These are phyloP conservation scores for Verticillium zaregamsianum DNA, from an alignment of 2,329 filamentous ascomycete genomes.

Conservation along the genomic window DNA sequence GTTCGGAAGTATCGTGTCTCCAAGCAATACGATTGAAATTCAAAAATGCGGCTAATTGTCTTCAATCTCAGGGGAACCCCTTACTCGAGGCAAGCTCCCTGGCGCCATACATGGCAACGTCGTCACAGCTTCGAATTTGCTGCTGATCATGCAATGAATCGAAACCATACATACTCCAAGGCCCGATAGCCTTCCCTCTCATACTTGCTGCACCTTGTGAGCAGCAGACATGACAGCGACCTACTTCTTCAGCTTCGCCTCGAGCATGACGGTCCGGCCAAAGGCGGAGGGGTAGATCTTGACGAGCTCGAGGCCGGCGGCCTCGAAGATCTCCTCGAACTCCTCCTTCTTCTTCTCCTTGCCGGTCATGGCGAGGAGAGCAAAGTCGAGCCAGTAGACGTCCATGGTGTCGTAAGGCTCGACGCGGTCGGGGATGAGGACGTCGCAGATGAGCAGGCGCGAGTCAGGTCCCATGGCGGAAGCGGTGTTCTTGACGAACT, in stretches of 20 bases:
- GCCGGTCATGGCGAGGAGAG: conserved; percentile 28
- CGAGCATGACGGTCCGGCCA: not conserved
- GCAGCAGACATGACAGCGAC: not conserved
- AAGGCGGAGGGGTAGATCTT: not conserved
- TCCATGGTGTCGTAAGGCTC: conserved; percentile 24
- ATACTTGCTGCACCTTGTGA: too few species aligned
- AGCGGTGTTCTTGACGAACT: conserved; percentile 21
- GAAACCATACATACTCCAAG: too few species aligned
- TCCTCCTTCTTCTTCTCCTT: conserved; percentile 25
- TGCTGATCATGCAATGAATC: too few species aligned
- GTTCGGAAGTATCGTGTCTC: too few species aligned
- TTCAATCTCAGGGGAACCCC: too few species aligned
- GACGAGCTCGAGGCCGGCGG: conserved; percentile 24
- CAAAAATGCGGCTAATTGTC: too few species aligned
- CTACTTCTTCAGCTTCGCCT: conserved; percentile 1
- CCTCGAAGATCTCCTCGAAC: conserved; percentile 22
- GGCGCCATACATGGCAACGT: too few species aligned
- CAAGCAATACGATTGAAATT: too few species aligned
- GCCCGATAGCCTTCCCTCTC: too few species aligned
- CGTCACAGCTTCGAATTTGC: too few species aligned
- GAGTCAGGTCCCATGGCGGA: conserved; percentile 22
- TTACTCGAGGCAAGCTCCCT: too few species aligned
- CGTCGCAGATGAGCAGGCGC: conserved; percentile 25
- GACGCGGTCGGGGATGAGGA: conserved; percentile 23
- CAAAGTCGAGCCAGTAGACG: conserved; percentile 22